phyloP scores from a whole-genome alignment of 2,329 filamentous ascomycete species.

The Atkinsonella hypoxylon region DNA sequence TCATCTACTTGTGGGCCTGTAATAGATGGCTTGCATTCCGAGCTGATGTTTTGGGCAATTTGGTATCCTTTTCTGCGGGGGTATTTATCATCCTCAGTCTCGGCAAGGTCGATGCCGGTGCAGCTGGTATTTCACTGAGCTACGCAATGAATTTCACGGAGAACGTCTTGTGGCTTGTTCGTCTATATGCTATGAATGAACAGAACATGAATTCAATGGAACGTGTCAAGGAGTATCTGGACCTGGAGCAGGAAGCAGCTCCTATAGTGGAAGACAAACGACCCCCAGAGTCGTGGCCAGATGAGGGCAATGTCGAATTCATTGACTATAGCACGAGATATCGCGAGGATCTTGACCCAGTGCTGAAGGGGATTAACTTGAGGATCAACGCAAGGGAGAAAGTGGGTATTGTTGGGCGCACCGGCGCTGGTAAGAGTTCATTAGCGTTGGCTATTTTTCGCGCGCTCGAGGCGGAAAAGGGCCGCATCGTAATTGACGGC shows the following conservation, averaged over 20 bases:
- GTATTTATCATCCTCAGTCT: slow-evolving; percentile 80
- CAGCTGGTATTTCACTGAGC: slow-evolving; percentile 84
- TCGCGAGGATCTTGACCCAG: slow-evolving; percentile 73
- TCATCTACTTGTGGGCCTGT: slow-evolving; percentile 91
- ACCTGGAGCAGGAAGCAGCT: slow-evolving; percentile 85
- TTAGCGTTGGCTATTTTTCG: slow-evolving; percentile 88
- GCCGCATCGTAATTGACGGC: slow-evolving; percentile 81
- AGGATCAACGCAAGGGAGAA: slow-evolving; percentile 79
- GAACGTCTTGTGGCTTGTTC: slow-evolving; percentile 91
- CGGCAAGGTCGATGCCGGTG: slow-evolving; percentile 75
- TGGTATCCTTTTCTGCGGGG: slow-evolving; percentile 89
- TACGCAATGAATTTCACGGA: slow-evolving; percentile 97
- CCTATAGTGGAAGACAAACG: slow-evolving; percentile 66
- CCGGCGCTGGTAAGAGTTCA: slow-evolving; percentile 93
- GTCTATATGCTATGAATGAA: slow-evolving; percentile 87
- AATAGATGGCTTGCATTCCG: slow-evolving; percentile 95
- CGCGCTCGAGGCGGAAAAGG: slow-evolving; percentile 79
- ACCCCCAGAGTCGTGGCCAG: slow-evolving; percentile 74
- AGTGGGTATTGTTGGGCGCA: slow-evolving; percentile 90
- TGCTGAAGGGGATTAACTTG: slow-evolving; percentile 74
- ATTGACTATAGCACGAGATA: slow-evolving; percentile 83
- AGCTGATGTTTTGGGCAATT: slow-evolving; percentile 77
- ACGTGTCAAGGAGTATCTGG: slow-evolving; percentile 91
- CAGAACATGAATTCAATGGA: slow-evolving; percentile 99
- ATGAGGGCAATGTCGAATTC: slow-evolving; percentile 76